A percentile compares a stretch with the other conserved stretches of the same genome.
Evolutionary conservation across 129 eudicot genomes (phyloP).

Genomic region (Saposhnikovia divaricata): DNA sequence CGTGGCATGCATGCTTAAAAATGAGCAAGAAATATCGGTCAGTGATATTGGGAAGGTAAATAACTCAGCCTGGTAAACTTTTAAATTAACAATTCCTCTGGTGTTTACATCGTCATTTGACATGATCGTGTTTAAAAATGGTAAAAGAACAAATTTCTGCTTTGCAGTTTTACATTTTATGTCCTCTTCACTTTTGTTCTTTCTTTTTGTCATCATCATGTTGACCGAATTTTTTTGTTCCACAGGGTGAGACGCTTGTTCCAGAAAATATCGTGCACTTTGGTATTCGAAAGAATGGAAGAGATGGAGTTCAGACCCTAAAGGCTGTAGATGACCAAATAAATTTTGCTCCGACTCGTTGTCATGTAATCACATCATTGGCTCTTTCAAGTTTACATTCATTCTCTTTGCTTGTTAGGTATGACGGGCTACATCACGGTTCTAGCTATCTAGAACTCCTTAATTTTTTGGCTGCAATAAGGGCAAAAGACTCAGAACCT

Average conservation of each 20-base stretch:
- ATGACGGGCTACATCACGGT: slow-evolving; percentile 95
- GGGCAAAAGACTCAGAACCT: slow-evolving; percentile 44
- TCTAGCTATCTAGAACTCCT: slow-evolving; percentile 95
- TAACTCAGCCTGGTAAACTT: background rate
- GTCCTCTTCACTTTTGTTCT: background rate
- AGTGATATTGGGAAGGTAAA: slow-evolving; percentile 86
- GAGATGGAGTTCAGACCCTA: slow-evolving; percentile 71
- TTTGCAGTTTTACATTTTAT: background rate
- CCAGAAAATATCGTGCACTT: slow-evolving; percentile 79
- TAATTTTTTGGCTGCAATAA: slow-evolving; percentile 56
- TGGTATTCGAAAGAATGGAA: slow-evolving; percentile 65
- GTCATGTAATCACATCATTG: background rate
- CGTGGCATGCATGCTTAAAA: slow-evolving; percentile 97
- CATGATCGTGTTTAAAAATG: no score
- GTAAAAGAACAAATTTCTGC: background rate
- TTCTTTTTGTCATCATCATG: background rate
- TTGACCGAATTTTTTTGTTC: background rate
- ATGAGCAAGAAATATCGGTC: slow-evolving; percentile 93
- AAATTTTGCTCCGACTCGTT: slow-evolving; percentile 29
- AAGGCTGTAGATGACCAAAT: slow-evolving; percentile 70
- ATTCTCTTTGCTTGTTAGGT: slow-evolving; percentile 33
- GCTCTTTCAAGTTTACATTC: background rate
- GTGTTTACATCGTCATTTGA: background rate
- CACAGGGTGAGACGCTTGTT: slow-evolving; percentile 70
- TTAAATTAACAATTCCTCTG: background rate